A percentile compares a stretch with the other conserved stretches of the same genome.
These are phyloP conservation scores for Plantago major DNA, from an alignment of 257 asterid genomes.

Conservation along the genomic window DNA sequence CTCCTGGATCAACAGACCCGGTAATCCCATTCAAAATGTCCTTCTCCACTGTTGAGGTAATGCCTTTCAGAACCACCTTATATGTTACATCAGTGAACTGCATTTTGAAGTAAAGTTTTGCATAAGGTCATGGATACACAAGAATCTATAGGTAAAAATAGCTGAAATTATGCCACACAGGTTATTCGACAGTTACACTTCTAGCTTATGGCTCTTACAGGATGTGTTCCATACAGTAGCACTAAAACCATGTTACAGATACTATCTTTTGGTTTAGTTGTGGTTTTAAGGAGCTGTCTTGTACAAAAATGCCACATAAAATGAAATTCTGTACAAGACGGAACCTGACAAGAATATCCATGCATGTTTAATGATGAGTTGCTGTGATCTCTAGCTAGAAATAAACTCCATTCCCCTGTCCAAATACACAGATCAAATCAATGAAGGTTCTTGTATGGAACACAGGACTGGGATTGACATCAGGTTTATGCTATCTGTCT, in stretches of 20 bases:
- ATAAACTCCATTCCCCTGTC: conserved; percentile 57
- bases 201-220: conserved; percentile 9
- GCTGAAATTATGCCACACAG: not conserved
- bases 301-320: conserved; percentile 59
- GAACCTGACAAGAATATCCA: conserved; percentile 67
- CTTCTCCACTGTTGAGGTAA: conserved; percentile 41
- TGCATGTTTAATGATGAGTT: conserved; percentile 36
- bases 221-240: conserved; percentile 19
- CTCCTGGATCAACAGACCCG: conserved; percentile 88
- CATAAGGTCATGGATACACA: not conserved
- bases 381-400: conserved; percentile 42
- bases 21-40: conserved; percentile 71
- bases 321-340: conserved; percentile 86
- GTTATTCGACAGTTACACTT: not conserved
- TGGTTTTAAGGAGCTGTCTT: conserved; percentile 41
- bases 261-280: conserved; percentile 17
- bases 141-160: not conserved
- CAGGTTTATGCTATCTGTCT: not conserved
- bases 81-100: conserved; percentile 86
- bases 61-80: conserved; percentile 57
- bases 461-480: not conserved
- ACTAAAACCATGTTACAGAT: not conserved
- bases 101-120: conserved; percentile 19
- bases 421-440: conserved; percentile 47
- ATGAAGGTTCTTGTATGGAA: conserved; percentile 22